These are phyloP conservation scores for Trichophyton equinum DNA, from an alignment of 2,329 filamentous ascomycete species.

Conservation along the genomic window DNA sequence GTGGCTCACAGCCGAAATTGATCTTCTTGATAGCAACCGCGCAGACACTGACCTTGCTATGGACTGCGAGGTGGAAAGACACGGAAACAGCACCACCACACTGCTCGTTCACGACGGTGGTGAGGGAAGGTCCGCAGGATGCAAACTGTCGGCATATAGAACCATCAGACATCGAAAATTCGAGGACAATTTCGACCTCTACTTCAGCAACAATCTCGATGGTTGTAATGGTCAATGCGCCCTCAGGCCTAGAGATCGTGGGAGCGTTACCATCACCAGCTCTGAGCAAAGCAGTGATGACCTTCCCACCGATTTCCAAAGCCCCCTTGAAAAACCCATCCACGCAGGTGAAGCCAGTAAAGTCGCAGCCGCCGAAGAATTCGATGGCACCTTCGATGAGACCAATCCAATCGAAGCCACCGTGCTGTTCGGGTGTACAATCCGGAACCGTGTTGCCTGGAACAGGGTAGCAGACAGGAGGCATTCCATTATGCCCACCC, in stretches of 20 bases:
- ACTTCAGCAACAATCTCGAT: conserved; percentile 63
- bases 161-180: conserved; percentile 76
- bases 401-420: conserved; percentile 60
- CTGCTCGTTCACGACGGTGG: conserved; percentile 55
- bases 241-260: conserved; percentile 45
- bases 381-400: conserved; percentile 50
- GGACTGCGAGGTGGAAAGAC: conserved; percentile 51
- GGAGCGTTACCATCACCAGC: conserved; percentile 38
- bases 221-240: conserved; percentile 60
- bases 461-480: conserved; percentile 47
- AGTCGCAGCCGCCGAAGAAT: conserved; percentile 59
- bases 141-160: conserved; percentile 67
- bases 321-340: too few species aligned
- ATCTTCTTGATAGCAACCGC: conserved; percentile 62
- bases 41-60: conserved; percentile 46
- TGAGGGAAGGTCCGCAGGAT: conserved; percentile 56
- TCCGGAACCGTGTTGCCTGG: conserved; percentile 64
- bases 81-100: conserved; percentile 85
- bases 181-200: conserved; percentile 69
- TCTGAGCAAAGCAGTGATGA: conserved; percentile 44
- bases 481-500: conserved; percentile 19
- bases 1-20: conserved; percentile 55
- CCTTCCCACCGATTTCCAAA: conserved; percentile 35
- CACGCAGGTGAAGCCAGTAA: conserved; percentile 58
- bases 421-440: conserved; percentile 57